phyloP scores from a whole-genome alignment of 129 eudicot species.

The Glebionis coronaria region DNA sequence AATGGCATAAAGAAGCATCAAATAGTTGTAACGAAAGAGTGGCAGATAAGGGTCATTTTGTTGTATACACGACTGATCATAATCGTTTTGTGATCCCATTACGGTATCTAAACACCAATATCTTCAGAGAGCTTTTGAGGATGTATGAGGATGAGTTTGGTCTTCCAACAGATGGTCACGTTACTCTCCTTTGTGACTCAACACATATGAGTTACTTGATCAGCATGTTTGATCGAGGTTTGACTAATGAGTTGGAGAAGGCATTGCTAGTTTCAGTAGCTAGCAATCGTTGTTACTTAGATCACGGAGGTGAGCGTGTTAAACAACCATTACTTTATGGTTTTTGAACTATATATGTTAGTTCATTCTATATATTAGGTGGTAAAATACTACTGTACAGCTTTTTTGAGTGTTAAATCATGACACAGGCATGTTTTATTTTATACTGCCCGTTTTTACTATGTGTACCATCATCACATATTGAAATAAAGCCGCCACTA shows the following conservation, averaged over 20 bases:
- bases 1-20: slow-evolving; percentile 40
- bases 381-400: not conserved
- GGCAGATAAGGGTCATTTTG: slow-evolving; percentile 51
- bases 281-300: slow-evolving; percentile 27
- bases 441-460: not conserved
- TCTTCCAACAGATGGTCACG: slow-evolving; percentile 45
- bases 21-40: slow-evolving; percentile 12
- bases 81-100: slow-evolving; percentile 47
- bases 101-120: slow-evolving; percentile 32
- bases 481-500: too few relatives aligned
- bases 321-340: slow-evolving; percentile 11
- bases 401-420: not conserved
- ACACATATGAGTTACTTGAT: slow-evolving; percentile 34
- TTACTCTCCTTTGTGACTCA: slow-evolving; percentile 49
- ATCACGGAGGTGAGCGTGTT: slow-evolving; percentile 14
- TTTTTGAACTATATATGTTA: not conserved
- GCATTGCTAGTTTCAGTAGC: slow-evolving; percentile 37
- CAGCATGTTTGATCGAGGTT: slow-evolving; percentile 18
- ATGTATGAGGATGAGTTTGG: slow-evolving; percentile 71
- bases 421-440: not conserved
- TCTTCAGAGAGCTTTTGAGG: slow-evolving; percentile 44
- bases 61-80: slow-evolving; percentile 43
- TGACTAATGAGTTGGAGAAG: slow-evolving; percentile 29
- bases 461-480: not conserved
- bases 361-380: slow-evolving; percentile 8